Base-by-base conservation (phyloP, 306 rosid genomes). In the Vigna nakashimae region DNA sequence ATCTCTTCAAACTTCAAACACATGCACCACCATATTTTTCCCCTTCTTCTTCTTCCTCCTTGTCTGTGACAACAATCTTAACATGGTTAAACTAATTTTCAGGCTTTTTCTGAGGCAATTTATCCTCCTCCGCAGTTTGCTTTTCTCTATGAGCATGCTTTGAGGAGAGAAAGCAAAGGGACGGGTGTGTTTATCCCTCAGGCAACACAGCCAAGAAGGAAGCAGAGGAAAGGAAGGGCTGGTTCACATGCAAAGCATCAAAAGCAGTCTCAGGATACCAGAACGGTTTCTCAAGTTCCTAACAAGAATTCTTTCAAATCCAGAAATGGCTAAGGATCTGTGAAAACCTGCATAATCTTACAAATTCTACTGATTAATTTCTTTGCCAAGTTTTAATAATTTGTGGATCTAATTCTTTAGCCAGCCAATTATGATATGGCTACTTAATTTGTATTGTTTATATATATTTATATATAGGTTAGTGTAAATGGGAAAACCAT, bases 151-250 rank as follows among this genome's bases (percentile, higher is more conserved):
- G 90, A 87, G 64, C 91, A 87, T 10, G 71, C 81, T 30, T 76
- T 85, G 82, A 86, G 71, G 77, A 88, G 92, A 78, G 92, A 86
- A 59, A 91, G 98, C 92, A 95, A 92, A 81, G 98, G 98, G n/a
- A 95, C 98, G 0, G 98, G 98, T 0, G 98, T 95, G 67, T 95
- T 95, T 65, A 95, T 95, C 65, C 98, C 98, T 0, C 95, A 91
- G 52, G 89, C 87, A 30, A 74, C 89, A 51, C 91, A 65, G 50
- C 91, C 97, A 15, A 92, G 96, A 80, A 91, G 93, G 79, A 95
- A 80, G 79, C 82, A 82, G 11, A 88, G 91, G 74, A 91, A 83
- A 69, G 93, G 88, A 75, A 92, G 90, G 80, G 77, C 85, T 59
- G 46, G 45, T 82, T 87, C 94, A 40, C 58, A 83, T 71, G 70